Conservation (phyloP, 495 filamentous ascomycete species). For the Gamarada debralockiae region DNA sequence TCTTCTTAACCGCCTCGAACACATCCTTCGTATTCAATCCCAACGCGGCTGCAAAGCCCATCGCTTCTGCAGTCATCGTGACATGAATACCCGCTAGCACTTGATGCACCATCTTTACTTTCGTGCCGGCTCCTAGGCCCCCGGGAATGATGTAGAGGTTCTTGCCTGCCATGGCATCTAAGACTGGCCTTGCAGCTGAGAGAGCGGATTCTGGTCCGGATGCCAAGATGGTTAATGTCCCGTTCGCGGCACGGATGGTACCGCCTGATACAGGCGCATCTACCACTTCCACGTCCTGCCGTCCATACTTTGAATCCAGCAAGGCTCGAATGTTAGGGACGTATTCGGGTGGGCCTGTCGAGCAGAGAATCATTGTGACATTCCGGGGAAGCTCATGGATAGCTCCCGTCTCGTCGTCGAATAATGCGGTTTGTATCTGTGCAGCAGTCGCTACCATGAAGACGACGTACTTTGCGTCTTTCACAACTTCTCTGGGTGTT, state of each 20-base stretch:
- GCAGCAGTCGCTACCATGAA: constrained; percentile 77
- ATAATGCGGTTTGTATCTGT: constrained; percentile 63
- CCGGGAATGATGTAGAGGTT: constrained; percentile 74
- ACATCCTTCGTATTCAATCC: constrained; percentile 58
- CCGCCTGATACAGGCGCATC: constrained; percentile 78
- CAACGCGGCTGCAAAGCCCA: constrained; percentile 66
- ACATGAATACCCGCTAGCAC: constrained; percentile 77
- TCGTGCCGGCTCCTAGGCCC: constrained; percentile 73
- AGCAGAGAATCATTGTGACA: constrained; percentile 66
- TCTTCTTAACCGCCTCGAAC: constrained; percentile 51
- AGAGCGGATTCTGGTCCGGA: constrained; percentile 57
- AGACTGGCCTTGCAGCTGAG: constrained; percentile 51
- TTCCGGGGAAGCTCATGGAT: constrained; percentile 50
- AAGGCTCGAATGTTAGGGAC: constrained; percentile 54
- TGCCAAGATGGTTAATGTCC: constrained; percentile 78
- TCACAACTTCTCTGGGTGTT: constrained; percentile 60
- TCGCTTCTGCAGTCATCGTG: constrained; percentile 64
- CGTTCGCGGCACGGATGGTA: constrained; percentile 66
- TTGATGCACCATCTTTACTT: constrained; percentile 87
- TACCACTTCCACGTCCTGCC: constrained; percentile 63
- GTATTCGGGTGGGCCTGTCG: constrained; percentile 68
- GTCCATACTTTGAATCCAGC: constrained; percentile 44
- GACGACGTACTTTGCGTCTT: constrained; percentile 57
- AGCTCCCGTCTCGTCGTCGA: constrained; percentile 56
- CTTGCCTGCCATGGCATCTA: constrained; percentile 53